A percentile compares a stretch with the other conserved stretches of the same genome.
These are phyloP conservation scores for Stromatinia cepivora DNA, from an alignment of 2,329 filamentous ascomycete species.

Conservation along the genomic window DNA sequence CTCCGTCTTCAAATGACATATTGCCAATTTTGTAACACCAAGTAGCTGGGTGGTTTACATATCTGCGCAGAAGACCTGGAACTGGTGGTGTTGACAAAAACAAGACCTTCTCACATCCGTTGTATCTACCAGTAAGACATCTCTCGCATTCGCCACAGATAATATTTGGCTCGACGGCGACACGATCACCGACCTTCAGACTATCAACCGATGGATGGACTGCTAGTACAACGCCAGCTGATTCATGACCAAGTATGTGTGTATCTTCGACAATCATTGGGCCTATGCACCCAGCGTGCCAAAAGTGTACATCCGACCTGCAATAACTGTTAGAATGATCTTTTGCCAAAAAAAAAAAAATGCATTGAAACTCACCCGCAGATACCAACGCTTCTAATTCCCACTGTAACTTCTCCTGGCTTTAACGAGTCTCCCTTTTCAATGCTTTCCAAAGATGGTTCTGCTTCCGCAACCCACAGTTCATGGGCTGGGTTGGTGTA, in stretches of 20 bases:
- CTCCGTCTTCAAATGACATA: conserved; percentile 90
- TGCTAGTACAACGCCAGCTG: conserved; percentile 79
- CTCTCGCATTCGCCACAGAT: conserved; percentile 90
- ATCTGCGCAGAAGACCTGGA: conserved; percentile 81
- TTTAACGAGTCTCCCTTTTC: conserved; percentile 67
- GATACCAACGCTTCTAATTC: conserved; percentile 91
- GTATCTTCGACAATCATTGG: conserved; percentile 89
- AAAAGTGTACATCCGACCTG: conserved; percentile 95
- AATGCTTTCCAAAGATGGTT: conserved; percentile 74
- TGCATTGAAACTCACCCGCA: conserved; percentile 66
- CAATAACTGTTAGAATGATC: conserved; percentile 20
- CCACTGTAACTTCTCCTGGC: conserved; percentile 81
- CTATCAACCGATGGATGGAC: conserved; percentile 76
- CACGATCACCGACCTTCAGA: conserved; percentile 82
- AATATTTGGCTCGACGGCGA: conserved; percentile 91
- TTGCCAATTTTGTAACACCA: conserved; percentile 97
- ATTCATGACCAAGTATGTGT: conserved; percentile 94
- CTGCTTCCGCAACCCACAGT: conserved; percentile 80
- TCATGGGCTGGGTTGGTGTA: conserved; percentile 94
- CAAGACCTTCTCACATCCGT: conserved; percentile 81
- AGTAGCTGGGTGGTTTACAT: conserved; percentile 89
- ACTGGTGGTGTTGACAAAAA: conserved; percentile 93
- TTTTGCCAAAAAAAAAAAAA: background rate
- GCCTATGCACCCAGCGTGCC: conserved; percentile 92
- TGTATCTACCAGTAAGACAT: conserved; percentile 90